phyloP scores from a whole-genome alignment of 805 yeast species.

The Nakazawaea pomicola region DNA sequence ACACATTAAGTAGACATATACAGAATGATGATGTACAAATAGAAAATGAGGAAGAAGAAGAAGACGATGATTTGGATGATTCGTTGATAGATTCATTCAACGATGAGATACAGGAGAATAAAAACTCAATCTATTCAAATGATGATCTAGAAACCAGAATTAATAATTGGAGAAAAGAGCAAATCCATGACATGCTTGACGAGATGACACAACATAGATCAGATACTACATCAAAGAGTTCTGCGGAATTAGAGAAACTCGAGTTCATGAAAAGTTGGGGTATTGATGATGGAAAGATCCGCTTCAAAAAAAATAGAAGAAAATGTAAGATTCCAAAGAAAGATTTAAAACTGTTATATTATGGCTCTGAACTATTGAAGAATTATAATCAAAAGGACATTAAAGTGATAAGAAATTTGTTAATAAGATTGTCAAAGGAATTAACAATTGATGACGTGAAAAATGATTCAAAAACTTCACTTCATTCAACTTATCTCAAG shows the following conservation, averaged over 20 bases:
- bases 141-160: conserved; percentile 24
- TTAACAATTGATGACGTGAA: not conserved
- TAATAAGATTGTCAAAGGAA: conserved; percentile 18
- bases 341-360: conserved; percentile 10
- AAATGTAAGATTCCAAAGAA: conserved; percentile 7
- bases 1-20: conserved; percentile 11
- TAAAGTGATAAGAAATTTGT: conserved; percentile 15
- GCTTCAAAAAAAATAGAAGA: conserved; percentile 1
- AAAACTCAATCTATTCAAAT: conserved; percentile 13
- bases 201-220: conserved; percentile 15
- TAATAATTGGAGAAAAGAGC: conserved; percentile 27
- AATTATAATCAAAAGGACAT: conserved; percentile 19
- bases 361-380: conserved; percentile 20
- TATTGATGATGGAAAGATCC: conserved; percentile 19
- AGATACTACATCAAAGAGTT: not conserved
- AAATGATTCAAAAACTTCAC: not conserved
- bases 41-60: conserved; percentile 14
- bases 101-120: conserved; percentile 17
- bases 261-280: conserved; percentile 28
- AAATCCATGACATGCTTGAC: conserved; percentile 18
- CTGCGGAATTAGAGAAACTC: conserved; percentile 17
- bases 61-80: conserved; percentile 19
- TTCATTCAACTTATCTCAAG: conserved; percentile 1
- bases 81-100: conserved; percentile 23
- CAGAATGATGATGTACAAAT: too few species aligned